Evolutionary conservation across 257 asterid species (phyloP).

Genomic region (Forsythia suspensa): DNA sequence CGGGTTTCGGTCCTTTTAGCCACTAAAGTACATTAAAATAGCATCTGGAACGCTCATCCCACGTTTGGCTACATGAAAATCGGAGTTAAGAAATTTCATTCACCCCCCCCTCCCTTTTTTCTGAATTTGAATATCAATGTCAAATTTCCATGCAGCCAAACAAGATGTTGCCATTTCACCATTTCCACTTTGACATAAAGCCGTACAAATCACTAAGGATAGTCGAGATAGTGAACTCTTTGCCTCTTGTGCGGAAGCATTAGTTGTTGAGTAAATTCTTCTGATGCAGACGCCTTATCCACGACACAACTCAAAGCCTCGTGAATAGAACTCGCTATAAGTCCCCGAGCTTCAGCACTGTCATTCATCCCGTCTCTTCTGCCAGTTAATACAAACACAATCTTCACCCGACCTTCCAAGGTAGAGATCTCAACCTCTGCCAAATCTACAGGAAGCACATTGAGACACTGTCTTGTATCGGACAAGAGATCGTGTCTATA

Average conservation of each 20-base stretch:
- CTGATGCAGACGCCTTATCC: slow-evolving; percentile 57
- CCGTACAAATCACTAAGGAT: background rate
- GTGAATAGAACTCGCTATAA: slow-evolving; percentile 35
- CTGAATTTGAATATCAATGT: background rate
- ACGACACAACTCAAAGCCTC: slow-evolving; percentile 48
- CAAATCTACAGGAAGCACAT: slow-evolving; percentile 38
- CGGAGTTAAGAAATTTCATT: background rate
- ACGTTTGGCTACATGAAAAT: background rate
- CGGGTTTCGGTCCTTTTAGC: background rate
- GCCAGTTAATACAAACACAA: slow-evolving; percentile 41
- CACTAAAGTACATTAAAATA: background rate
- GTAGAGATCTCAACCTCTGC: slow-evolving; percentile 68
- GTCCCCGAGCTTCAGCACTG: slow-evolving; percentile 16
- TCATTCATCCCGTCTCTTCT: slow-evolving; percentile 6
- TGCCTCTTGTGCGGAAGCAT: slow-evolving; percentile 57
- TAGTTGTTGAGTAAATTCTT: slow-evolving; percentile 44
- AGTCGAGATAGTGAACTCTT: slow-evolving; percentile 40
- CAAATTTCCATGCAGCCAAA: background rate
- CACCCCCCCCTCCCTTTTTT: background rate
- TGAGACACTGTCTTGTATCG: slow-evolving; percentile 44
- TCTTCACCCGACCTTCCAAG: slow-evolving; percentile 61
- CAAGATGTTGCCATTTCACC: background rate
- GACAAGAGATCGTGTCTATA: slow-evolving; percentile 59
- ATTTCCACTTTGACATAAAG: background rate
- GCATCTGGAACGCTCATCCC: background rate